These are phyloP conservation scores for Populus hybrid DNA, from an alignment of 441 rosid genomes.

Conservation along the genomic window DNA sequence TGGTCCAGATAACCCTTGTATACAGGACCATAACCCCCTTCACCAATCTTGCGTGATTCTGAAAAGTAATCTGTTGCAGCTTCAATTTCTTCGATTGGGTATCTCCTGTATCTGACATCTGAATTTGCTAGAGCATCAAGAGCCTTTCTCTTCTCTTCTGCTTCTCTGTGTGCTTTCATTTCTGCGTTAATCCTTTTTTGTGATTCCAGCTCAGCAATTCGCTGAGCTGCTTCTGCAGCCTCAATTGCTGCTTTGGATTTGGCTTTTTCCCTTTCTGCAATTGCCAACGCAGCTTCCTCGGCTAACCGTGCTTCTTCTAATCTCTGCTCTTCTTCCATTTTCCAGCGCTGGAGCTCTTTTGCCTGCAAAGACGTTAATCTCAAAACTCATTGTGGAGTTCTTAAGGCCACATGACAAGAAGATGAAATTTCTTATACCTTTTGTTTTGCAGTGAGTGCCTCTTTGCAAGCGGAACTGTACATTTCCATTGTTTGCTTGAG, in stretches of 20 bases:
- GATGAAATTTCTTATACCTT: constrained; percentile 38
- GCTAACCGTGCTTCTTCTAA: constrained; percentile 74
- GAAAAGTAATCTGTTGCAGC: constrained; percentile 68
- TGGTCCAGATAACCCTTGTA: constrained; percentile 70
- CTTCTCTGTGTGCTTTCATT: constrained; percentile 66
- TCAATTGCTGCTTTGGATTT: constrained; percentile 80
- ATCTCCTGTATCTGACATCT: constrained; percentile 70
- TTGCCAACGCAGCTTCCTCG: constrained; percentile 81
- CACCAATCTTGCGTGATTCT: constrained; percentile 68
- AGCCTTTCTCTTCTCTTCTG: constrained; percentile 67
- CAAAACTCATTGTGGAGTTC: constrained; percentile 5
- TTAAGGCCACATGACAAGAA: neutral
- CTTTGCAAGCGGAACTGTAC: constrained; percentile 93
- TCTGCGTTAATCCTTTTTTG: constrained; percentile 69
- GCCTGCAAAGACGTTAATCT: constrained; percentile 40
- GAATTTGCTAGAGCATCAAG: constrained; percentile 50
- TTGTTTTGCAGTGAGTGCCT: constrained; percentile 85
- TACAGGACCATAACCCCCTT: constrained; percentile 95
- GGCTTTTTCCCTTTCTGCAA: constrained; percentile 77
- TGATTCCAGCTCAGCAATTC: constrained; percentile 79
- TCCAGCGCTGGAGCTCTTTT: constrained; percentile 79
- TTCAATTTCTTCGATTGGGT: constrained; percentile 80
- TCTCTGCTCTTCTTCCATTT: constrained; percentile 71
- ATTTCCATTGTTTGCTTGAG: constrained; percentile 94
- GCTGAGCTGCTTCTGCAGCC: constrained; percentile 86